These are phyloP conservation scores for Aspergillaceae sp. DNA, from an alignment of 2,329 filamentous ascomycete genomes.

Conservation along the genomic window DNA sequence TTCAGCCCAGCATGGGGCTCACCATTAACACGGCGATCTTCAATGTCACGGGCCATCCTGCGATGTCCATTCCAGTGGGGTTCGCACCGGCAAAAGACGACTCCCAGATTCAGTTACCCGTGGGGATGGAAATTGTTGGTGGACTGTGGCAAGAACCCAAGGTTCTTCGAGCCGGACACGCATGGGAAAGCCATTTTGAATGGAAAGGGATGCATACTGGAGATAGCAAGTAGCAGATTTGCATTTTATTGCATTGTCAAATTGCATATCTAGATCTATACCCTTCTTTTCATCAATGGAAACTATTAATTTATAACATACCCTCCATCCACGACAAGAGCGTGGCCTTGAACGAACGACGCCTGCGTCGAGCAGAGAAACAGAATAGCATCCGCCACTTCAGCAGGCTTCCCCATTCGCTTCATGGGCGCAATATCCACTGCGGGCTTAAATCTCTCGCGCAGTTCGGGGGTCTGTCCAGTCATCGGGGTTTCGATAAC, in stretches of 20 bases:
- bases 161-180: slow-evolving; percentile 14
- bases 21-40: slow-evolving; percentile 51
- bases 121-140: slow-evolving; percentile 50
- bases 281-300: neutral
- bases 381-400: slow-evolving; percentile 43
- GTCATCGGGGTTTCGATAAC: slow-evolving; percentile 43
- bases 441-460: slow-evolving; percentile 32
- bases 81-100: slow-evolving; percentile 26
- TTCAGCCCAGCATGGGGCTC: slow-evolving; percentile 40
- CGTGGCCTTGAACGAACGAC: slow-evolving; percentile 46
- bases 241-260: neutral
- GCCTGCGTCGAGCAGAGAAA: slow-evolving; percentile 44
- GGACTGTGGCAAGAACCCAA: slow-evolving; percentile 21
- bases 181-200: slow-evolving; percentile 17
- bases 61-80: slow-evolving; percentile 45
- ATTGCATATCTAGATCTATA: neutral
- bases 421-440: slow-evolving; percentile 44
- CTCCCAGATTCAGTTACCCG: slow-evolving; percentile 33
- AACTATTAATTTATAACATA: slow-evolving; percentile 35
- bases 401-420: slow-evolving; percentile 43
- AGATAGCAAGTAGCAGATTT: too few relatives aligned
- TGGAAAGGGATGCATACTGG: slow-evolving; percentile 13
- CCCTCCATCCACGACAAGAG: slow-evolving; percentile 46
- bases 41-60: slow-evolving; percentile 51
- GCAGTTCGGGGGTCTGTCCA: slow-evolving; percentile 32